These are phyloP conservation scores for Mariannaea elegans DNA, from an alignment of 2,329 filamentous ascomycete genomes.

Conservation along the genomic window DNA sequence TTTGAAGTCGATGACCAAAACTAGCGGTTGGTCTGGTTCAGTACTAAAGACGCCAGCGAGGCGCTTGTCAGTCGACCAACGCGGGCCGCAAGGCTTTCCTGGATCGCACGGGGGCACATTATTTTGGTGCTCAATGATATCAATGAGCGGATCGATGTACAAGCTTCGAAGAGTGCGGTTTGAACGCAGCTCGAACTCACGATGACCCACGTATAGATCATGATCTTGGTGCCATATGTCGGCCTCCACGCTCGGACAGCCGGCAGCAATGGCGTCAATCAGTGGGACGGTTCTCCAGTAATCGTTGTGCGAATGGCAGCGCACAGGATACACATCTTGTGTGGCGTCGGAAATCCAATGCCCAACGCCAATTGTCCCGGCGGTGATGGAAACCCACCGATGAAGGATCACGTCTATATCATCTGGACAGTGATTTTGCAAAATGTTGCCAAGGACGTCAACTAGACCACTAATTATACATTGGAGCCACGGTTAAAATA, in stretches of 20 bases:
- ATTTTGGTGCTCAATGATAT: not conserved
- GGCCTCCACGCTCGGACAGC: not conserved
- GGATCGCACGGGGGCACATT: not conserved
- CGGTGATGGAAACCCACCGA: not conserved
- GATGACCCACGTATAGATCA: not conserved
- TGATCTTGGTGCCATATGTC: not conserved
- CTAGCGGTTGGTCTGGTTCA: not conserved
- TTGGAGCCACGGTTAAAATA: not conserved
- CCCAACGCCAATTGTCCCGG: not conserved
- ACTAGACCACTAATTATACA: not conserved
- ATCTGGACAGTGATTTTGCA: not conserved
- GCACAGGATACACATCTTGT: not conserved
- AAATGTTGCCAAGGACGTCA: not conserved
- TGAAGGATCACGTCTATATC: not conserved
- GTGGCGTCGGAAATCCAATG: not conserved
- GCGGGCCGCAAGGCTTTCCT: not conserved
- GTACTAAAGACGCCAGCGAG: not conserved
- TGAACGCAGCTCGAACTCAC: not conserved
- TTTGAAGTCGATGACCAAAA: not conserved
- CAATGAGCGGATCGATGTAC: not conserved
- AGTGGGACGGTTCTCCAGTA: not conserved
- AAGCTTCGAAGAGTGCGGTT: not conserved
- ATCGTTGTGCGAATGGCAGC: not conserved
- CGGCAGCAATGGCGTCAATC: not conserved
- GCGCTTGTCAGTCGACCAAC: not conserved